Conservation (phyloP, 148 eudicot species). For the Chenopodium quinoa region DNA sequence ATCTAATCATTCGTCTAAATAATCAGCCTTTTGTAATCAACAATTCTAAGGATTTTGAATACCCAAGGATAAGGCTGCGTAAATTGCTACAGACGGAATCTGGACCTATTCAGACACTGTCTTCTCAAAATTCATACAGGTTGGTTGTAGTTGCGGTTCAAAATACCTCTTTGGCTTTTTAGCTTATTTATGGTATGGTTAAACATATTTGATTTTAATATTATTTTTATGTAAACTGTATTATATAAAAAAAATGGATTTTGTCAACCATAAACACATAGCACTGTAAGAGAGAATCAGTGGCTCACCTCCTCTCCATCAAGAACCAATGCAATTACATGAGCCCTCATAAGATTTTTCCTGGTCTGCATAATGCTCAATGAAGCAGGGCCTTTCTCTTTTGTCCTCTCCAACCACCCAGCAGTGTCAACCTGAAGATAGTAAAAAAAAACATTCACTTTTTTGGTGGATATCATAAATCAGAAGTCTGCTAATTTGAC, state of each 20-base stretch:
- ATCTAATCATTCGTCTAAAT: too few relatives aligned
- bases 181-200: neutral
- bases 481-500: neutral
- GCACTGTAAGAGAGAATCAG: neutral
- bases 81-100: neutral
- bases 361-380: constrained; percentile 93
- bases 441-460: neutral
- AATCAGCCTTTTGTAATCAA: neutral
- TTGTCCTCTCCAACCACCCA: constrained; percentile 95
- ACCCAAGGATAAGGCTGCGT: neutral
- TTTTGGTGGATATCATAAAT: neutral
- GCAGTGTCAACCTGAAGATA: constrained; percentile 95
- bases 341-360: constrained; percentile 98
- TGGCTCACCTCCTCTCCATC: constrained; percentile 89
- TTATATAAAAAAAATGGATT: neutral
- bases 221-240: too few relatives aligned
- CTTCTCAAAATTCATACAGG: neutral
- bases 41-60: too few relatives aligned
- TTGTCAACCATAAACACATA: neutral
- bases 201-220: neutral
- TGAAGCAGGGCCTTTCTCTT: constrained; percentile 86
- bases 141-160: neutral
- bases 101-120: neutral
- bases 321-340: constrained; percentile 86
- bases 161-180: neutral